Conservation (phyloP, 441 rosid genomes). For the Pelargonium citronellum region DNA sequence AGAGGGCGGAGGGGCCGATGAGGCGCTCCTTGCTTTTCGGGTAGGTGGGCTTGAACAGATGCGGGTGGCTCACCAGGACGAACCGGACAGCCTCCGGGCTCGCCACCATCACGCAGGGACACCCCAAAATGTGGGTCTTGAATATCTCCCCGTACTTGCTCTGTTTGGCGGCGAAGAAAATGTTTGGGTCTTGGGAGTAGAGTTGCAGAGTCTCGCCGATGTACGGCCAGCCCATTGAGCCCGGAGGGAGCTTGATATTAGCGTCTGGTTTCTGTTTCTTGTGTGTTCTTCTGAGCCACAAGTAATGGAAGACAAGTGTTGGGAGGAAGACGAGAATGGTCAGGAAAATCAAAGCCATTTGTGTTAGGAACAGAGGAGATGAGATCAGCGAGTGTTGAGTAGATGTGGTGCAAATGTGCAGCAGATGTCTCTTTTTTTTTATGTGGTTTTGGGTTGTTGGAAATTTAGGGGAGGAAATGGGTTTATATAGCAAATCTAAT, state of each 20-base stretch:
- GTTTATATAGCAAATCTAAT: neutral
- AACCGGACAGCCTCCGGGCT: constrained; percentile 79
- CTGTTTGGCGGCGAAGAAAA: constrained; percentile 67
- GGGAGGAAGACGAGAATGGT: constrained; percentile 27
- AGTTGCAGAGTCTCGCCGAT: constrained; percentile 87
- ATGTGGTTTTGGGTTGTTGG: constrained; percentile 4
- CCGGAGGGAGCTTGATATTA: constrained; percentile 66
- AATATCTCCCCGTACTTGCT: constrained; percentile 82
- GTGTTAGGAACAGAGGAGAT: neutral
- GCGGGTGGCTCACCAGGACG: constrained; percentile 59
- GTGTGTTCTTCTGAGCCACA: constrained; percentile 19
- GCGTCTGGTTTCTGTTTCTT: constrained; percentile 13
- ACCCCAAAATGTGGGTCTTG: constrained; percentile 83
- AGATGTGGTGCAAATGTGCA: neutral
- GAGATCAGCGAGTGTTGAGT: neutral
- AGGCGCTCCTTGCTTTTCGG: constrained; percentile 87
- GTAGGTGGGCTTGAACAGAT: constrained; percentile 80
- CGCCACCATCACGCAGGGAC: constrained; percentile 88
- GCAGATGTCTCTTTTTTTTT: neutral
- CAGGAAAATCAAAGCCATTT: constrained; percentile 30
- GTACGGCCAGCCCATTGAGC: constrained; percentile 89
- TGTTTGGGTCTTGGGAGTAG: constrained; percentile 79
- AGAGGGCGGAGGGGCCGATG: constrained; percentile 74
- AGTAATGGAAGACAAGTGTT: constrained; percentile 18
- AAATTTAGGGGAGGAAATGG: neutral